Evolutionary conservation across 257 asterid species (phyloP).

Genomic region (Nicotiana otophora): DNA sequence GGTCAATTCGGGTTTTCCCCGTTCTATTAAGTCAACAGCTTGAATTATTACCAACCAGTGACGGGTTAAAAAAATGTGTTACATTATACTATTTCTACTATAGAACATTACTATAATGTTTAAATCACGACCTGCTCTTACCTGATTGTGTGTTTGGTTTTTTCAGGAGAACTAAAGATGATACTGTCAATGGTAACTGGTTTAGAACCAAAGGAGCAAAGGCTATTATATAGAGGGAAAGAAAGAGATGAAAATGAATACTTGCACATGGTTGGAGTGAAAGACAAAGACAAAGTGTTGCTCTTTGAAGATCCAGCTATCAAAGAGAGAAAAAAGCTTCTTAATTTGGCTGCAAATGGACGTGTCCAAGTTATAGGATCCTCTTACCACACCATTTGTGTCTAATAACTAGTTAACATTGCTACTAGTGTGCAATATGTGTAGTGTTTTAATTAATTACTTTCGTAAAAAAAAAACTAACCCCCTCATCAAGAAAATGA

Average conservation of each 20-base stretch:
- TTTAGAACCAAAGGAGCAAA: constrained; percentile 64
- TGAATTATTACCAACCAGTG: no score
- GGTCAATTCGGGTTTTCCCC: no score
- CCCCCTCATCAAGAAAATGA: constrained; percentile 6
- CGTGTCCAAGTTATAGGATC: constrained; percentile 25
- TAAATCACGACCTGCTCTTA: background rate
- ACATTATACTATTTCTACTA: no score
- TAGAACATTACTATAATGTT: no score
- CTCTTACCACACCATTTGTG: constrained; percentile 48
- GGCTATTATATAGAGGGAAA: constrained; percentile 71
- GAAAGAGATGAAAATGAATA: constrained; percentile 72
- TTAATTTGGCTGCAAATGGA: constrained; percentile 14
- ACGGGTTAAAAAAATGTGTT: no score
- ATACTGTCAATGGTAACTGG: constrained; percentile 49
- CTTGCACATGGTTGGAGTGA: constrained; percentile 81
- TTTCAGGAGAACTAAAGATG: constrained; percentile 60
- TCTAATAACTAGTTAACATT: constrained; percentile 20
- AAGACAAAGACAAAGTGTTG: constrained; percentile 68
- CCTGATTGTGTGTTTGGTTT: background rate
- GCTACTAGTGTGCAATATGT: background rate
- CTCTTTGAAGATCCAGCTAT: constrained; percentile 75
- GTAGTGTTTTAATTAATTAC: background rate
- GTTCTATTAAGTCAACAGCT: no score
- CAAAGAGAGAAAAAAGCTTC: constrained; percentile 34
- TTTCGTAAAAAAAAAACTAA: background rate